Evolutionary conservation across 2,329 filamentous ascomycete genomes (phyloP).

Genomic region (Calonectria honghensis): DNA sequence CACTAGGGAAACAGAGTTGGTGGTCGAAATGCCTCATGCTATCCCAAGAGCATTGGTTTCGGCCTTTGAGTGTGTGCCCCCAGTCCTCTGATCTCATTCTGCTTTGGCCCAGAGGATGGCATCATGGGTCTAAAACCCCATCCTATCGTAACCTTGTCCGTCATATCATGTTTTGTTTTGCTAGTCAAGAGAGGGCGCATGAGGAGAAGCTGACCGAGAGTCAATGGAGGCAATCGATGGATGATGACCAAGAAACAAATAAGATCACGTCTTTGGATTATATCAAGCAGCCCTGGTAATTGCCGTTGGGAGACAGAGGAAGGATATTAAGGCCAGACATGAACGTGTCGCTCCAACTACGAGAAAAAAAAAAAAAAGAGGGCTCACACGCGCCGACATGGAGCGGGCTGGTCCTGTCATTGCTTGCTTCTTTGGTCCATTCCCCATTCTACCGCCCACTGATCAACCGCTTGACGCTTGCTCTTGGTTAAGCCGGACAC

Average conservation of each 20-base stretch:
- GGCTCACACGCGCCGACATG: conserved; percentile 37
- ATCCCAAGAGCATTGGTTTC: conserved; percentile 36
- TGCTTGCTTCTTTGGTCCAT: conserved; percentile 45
- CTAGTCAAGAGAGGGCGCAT: conserved; percentile 34
- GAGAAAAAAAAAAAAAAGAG: conserved; percentile 25
- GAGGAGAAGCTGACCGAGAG: conserved; percentile 27
- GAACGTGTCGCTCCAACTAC: conserved; percentile 38
- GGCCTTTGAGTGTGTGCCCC: conserved; percentile 35
- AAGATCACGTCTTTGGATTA: not conserved
- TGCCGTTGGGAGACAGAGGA: not conserved
- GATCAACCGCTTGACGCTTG: conserved; percentile 43
- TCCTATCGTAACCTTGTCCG: conserved; percentile 45
- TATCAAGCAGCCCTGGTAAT: conserved; percentile 8
- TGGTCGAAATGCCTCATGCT: conserved; percentile 47
- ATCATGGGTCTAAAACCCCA: conserved; percentile 26
- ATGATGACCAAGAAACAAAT: conserved; percentile 14
- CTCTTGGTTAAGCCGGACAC: conserved; percentile 31
- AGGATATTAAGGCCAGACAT: conserved; percentile 37
- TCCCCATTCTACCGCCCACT: conserved; percentile 37
- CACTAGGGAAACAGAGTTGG: conserved; percentile 42
- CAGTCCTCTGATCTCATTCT: conserved; percentile 49
- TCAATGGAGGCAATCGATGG: conserved; percentile 6
- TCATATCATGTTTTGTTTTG: conserved; percentile 34
- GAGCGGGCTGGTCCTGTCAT: conserved; percentile 42
- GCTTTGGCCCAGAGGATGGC: conserved; percentile 40